Conservation (phyloP, 75 land plant species). For the Pinus tabuliformis region DNA sequence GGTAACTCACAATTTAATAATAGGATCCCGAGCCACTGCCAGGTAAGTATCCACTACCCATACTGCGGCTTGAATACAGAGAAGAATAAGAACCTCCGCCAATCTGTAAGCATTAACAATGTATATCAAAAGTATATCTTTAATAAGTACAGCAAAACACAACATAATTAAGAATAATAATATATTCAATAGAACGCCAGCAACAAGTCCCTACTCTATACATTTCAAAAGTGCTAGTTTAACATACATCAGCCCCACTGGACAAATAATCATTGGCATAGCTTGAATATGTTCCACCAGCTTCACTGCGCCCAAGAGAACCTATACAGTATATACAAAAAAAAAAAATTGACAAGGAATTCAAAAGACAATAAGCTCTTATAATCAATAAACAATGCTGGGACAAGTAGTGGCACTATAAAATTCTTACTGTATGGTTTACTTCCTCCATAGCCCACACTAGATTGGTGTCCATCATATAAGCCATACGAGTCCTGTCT, state of each 20-base stretch:
- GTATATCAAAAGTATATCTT: not conserved
- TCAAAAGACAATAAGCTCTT: not conserved
- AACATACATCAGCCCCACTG: slow-evolving; percentile 54
- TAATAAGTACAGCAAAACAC: not conserved
- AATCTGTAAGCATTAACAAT: slow-evolving; percentile 25
- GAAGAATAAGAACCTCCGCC: slow-evolving; percentile 74
- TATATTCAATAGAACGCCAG: not conserved
- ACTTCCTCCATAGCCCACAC: slow-evolving; percentile 51
- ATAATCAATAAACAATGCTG: not conserved
- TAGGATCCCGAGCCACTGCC: slow-evolving; percentile 64
- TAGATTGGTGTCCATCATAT: slow-evolving; percentile 53
- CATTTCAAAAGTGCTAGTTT: not conserved
- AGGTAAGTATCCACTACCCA: slow-evolving; percentile 50
- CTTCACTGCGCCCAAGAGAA: slow-evolving; percentile 52
- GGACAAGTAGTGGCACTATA: too few relatives aligned
- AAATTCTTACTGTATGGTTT: not conserved
- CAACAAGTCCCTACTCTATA: not conserved
- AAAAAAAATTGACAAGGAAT: not conserved
- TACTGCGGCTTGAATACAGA: slow-evolving; percentile 50
- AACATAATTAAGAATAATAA: not conserved
- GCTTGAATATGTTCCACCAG: slow-evolving; percentile 48
- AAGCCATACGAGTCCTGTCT: slow-evolving; percentile 46
- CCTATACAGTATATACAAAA: slow-evolving; percentile 18
- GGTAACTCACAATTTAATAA: slow-evolving; percentile 28
- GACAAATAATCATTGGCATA: slow-evolving; percentile 45